phyloP scores from a whole-genome alignment of 1,284 basidiomycete species.

The Malassezia furfur region DNA sequence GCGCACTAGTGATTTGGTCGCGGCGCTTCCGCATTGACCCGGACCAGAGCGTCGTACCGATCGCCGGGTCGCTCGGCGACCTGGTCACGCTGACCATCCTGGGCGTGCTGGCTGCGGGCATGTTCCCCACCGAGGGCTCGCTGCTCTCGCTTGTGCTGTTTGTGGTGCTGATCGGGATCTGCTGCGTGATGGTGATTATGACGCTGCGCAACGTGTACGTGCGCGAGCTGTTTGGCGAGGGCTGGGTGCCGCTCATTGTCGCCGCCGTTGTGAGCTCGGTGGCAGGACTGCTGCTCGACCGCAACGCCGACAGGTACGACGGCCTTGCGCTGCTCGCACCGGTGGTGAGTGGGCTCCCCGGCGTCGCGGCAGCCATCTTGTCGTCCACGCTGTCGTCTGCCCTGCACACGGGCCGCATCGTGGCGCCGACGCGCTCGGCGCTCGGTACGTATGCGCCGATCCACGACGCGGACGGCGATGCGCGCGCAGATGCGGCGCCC shows the following conservation, averaged over 20 bases:
- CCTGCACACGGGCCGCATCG: constrained; percentile 55
- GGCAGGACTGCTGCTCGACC: constrained; percentile 81
- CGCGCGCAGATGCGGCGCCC: neutral
- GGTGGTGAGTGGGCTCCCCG: constrained; percentile 63
- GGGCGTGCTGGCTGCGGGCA: constrained; percentile 42
- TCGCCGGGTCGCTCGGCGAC: constrained; percentile 86
- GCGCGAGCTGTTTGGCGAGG: constrained; percentile 63
- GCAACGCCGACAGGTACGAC: constrained; percentile 72
- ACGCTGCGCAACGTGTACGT: constrained; percentile 60
- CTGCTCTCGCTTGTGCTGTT: constrained; percentile 54
- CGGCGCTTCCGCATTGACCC: constrained; percentile 69
- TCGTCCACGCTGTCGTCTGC: constrained; percentile 80
- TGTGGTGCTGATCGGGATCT: constrained; percentile 57
- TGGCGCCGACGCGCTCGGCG: constrained; percentile 11
- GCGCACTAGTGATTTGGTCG: constrained; percentile 69
- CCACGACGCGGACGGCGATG: neutral
- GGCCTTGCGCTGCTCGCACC: constrained; percentile 81
- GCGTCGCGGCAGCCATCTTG: constrained; percentile 80
- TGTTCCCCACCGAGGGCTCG: constrained; percentile 48
- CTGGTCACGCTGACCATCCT: constrained; percentile 62
- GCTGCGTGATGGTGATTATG: constrained; percentile 56
- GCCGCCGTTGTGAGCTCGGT: constrained; percentile 87
- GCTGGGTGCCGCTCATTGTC: constrained; percentile 79
- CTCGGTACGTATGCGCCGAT: constrained; percentile 5
- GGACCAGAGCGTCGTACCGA: constrained; percentile 88